phyloP scores from a whole-genome alignment of 2,329 filamentous ascomycete genomes.

The Hymenoscyphus salicellus region DNA sequence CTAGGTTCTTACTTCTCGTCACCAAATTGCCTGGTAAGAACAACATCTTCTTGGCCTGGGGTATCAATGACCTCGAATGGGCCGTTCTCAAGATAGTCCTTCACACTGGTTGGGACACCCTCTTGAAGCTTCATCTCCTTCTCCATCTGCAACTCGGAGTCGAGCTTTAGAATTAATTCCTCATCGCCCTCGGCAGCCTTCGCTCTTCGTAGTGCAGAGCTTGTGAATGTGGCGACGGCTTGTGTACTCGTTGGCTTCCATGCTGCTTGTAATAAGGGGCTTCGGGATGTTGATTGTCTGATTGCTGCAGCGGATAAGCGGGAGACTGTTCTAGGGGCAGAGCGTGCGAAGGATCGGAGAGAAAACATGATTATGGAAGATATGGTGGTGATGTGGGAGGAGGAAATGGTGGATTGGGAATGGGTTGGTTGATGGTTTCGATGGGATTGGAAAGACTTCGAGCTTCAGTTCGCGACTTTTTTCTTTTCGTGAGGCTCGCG shows the following conservation, averaged over 20 bases:
- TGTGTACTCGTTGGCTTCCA: slow-evolving; percentile 31
- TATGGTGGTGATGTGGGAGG: slow-evolving; percentile 12
- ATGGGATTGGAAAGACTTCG: slow-evolving; percentile 7
- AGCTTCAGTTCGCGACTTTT: slow-evolving; percentile 15
- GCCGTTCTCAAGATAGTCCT: slow-evolving; percentile 84
- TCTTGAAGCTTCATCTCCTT: slow-evolving; percentile 70
- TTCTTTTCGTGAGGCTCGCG: slow-evolving; percentile 16
- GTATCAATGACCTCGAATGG: slow-evolving; percentile 80
- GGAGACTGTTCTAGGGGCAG: slow-evolving; percentile 61
- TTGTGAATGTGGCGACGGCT: slow-evolving; percentile 36
- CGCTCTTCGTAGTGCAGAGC: slow-evolving; percentile 43
- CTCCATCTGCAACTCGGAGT: slow-evolving; percentile 81
- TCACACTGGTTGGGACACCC: slow-evolving; percentile 71
- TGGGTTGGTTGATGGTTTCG: slow-evolving; percentile 14
- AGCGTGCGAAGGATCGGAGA: slow-evolving; percentile 62
- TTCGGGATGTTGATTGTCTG: slow-evolving; percentile 46
- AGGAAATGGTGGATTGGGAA: slow-evolving; percentile 13
- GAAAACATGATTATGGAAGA: slow-evolving; percentile 57
- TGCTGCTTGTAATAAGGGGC: slow-evolving; percentile 31
- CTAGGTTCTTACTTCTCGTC: slow-evolving; percentile 71
- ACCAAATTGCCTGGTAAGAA: slow-evolving; percentile 76
- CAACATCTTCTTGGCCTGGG: slow-evolving; percentile 81
- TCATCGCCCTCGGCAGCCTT: slow-evolving; percentile 57
- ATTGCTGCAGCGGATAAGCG: slow-evolving; percentile 54
- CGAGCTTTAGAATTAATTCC: slow-evolving; percentile 82